Evolutionary conservation across 176 grass and related monocot species (phyloP).

Genomic region (Oryza brachyantha): DNA sequence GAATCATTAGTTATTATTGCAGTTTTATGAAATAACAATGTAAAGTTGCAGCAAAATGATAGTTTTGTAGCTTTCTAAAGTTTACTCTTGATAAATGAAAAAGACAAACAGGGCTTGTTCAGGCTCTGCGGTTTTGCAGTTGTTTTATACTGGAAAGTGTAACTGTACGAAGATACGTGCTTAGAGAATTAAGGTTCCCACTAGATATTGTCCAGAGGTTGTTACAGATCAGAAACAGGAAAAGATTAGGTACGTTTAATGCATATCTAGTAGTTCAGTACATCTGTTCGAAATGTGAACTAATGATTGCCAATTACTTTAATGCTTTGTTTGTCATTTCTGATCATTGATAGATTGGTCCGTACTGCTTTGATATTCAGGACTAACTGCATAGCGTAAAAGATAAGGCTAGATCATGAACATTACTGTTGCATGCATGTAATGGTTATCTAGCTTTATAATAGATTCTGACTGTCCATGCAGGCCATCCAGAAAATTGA

Average conservation of each 20-base stretch:
- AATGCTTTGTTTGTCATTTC: slow-evolving; percentile 17
- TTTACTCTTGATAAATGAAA: no score
- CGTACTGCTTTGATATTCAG: not conserved
- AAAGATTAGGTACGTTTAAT: not conserved
- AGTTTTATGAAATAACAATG: no score
- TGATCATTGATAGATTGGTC: not conserved
- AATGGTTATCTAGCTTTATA: not conserved
- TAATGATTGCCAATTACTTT: slow-evolving; percentile 32
- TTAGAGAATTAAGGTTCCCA: not conserved
- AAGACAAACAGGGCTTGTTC: not conserved
- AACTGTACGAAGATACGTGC: not conserved
- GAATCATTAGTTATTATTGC: no score
- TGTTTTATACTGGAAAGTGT: not conserved
- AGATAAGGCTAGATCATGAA: not conserved
- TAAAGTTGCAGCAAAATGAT: no score
- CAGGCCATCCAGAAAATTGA: not conserved
- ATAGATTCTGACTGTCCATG: not conserved
- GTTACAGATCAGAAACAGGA: not conserved
- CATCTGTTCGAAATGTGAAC: slow-evolving; percentile 2
- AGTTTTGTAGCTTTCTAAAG: no score
- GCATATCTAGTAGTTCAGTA: not conserved
- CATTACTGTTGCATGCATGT: not conserved
- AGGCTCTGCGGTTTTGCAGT: not conserved
- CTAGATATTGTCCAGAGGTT: slow-evolving; percentile 20
- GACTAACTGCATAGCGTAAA: slow-evolving; percentile 3